Conservation (phyloP, 1,284 basidiomycete species). For the Stygiomarasmius scandens region DNA sequence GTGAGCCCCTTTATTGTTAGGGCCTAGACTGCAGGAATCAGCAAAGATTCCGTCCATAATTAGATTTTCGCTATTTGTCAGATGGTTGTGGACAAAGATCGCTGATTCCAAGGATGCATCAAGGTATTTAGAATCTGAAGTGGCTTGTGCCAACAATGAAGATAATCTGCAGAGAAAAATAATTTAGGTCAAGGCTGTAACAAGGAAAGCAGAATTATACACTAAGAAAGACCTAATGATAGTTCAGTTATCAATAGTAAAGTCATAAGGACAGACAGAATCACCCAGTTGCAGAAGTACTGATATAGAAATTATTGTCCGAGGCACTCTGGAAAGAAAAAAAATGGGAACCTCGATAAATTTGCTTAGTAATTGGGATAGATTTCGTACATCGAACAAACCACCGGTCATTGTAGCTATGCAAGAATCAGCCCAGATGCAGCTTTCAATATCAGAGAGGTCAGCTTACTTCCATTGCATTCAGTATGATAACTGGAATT, state of each 20-base stretch:
- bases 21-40: not conserved
- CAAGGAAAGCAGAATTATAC: no score
- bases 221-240: not conserved
- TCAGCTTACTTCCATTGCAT: conserved; percentile 1
- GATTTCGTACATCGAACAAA: not conserved
- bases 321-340: no score
- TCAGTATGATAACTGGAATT: not conserved
- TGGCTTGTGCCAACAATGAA: conserved; percentile 12
- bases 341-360: no score
- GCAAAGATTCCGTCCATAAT: conserved; percentile 12
- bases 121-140: conserved; percentile 11
- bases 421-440: not conserved
- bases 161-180: conserved; percentile 9
- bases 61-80: conserved; percentile 4
- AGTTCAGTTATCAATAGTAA: no score
- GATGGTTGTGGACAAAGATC: conserved; percentile 11
- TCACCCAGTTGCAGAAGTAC: conserved; percentile 3
- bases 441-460: not conserved
- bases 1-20: no score
- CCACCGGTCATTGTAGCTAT: conserved; percentile 1
- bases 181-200: no score
- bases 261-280: not conserved
- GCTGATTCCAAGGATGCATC: conserved; percentile 10
- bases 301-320: not conserved
- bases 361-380: no score